phyloP scores from a whole-genome alignment of 345 rosid species.

The Citrus sinensis region DNA sequence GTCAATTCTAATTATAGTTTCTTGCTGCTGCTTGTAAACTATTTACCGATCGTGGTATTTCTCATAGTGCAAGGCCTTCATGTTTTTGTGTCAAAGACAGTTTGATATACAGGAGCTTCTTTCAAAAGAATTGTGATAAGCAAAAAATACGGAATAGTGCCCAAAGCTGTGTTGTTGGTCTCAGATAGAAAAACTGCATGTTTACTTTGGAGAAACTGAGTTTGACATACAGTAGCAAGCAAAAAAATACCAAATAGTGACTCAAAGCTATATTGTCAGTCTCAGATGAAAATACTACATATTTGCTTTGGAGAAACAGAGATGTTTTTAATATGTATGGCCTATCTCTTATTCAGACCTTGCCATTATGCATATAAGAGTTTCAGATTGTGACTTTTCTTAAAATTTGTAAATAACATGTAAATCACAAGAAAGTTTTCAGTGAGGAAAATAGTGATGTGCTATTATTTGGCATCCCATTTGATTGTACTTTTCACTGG shows the following conservation, averaged over 20 bases:
- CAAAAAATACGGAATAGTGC: neutral
- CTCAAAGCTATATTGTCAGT: neutral
- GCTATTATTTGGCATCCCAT: neutral
- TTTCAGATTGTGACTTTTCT: neutral
- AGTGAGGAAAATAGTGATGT: neutral
- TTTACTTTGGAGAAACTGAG: neutral
- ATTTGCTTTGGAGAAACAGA: neutral
- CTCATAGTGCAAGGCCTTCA: neutral
- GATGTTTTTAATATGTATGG: neutral
- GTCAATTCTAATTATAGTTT: neutral
- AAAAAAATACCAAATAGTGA: neutral
- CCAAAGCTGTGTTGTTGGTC: neutral
- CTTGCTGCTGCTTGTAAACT: neutral
- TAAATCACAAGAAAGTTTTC: neutral
- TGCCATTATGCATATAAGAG: neutral
- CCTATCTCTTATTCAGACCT: neutral
- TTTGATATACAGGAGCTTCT: neutral
- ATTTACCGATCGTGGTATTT: neutral
- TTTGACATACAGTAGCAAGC: too few relatives aligned
- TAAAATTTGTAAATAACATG: too few relatives aligned
- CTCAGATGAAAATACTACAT: neutral
- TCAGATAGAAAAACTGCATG: neutral
- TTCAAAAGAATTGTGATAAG: neutral
- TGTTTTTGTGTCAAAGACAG: neutral
- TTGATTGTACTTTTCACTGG: neutral